Evolutionary conservation across 208 protist species (phyloP).

Genomic region (Leishmania gerbilli): DNA sequence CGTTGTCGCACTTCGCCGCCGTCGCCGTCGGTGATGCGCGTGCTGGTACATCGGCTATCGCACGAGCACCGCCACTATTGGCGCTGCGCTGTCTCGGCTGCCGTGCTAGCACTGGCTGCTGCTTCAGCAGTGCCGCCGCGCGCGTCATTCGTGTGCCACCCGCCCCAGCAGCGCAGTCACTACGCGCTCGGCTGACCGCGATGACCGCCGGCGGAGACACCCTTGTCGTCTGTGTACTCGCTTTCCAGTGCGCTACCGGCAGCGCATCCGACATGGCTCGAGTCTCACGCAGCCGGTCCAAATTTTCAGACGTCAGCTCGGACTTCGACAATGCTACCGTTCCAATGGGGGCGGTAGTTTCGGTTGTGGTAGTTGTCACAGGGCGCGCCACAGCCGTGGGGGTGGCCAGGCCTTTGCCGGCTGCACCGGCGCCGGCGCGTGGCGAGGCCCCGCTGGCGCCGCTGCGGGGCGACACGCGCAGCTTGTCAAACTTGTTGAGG

Average conservation of each 20-base stretch:
- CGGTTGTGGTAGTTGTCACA: neutral
- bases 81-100: neutral
- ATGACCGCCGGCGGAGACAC: neutral
- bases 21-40: neutral
- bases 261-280: neutral
- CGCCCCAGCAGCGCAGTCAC: neutral
- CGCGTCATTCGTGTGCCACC: slow-evolving; percentile 1
- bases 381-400: neutral
- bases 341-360: neutral
- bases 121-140: neutral
- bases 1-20: neutral
- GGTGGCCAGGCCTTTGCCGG: neutral
- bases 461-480: neutral
- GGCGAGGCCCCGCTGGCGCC: neutral
- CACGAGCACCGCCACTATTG: neutral
- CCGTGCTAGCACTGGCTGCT: neutral
- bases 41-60: neutral
- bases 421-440: neutral
- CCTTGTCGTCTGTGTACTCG: neutral
- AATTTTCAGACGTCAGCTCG: slow-evolving; percentile 4
- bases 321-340: neutral
- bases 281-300: slow-evolving; percentile 5
- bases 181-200: neutral
- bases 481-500: slow-evolving; percentile 1
- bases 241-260: slow-evolving; percentile 1